These are phyloP conservation scores for Whalleya microplaca DNA, from an alignment of 2,329 filamentous ascomycete genomes.

Conservation along the genomic window DNA sequence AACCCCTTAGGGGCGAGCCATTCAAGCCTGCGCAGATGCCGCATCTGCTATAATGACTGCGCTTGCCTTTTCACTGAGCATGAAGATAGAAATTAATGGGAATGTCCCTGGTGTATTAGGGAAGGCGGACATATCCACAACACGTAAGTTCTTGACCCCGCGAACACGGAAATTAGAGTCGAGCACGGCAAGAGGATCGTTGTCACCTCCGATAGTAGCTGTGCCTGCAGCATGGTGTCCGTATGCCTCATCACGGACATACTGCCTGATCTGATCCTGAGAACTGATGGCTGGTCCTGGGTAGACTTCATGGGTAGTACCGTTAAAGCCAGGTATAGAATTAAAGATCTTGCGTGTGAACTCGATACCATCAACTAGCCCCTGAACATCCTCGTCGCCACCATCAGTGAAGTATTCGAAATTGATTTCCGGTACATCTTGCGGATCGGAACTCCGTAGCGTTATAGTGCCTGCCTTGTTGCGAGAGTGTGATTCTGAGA, in stretches of 20 bases:
- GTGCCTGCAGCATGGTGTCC: slow-evolving; percentile 29
- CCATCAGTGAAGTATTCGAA: slow-evolving; percentile 37
- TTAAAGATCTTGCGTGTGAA: slow-evolving; percentile 46
- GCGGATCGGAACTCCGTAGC: slow-evolving; percentile 24
- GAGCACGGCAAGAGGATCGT: slow-evolving; percentile 55
- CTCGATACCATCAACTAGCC: slow-evolving; percentile 56
- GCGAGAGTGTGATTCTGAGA: slow-evolving; percentile 28
- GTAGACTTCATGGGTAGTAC: background rate
- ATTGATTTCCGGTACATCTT: slow-evolving; percentile 23
- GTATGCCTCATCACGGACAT: slow-evolving; percentile 19
- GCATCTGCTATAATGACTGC: slow-evolving; percentile 5
- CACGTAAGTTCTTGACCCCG: slow-evolving; percentile 53
- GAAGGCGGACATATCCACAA: slow-evolving; percentile 58
- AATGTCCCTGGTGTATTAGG: slow-evolving; percentile 9
- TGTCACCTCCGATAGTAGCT: slow-evolving; percentile 39
- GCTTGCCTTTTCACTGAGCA: slow-evolving; percentile 11
- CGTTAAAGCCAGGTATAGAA: slow-evolving; percentile 33
- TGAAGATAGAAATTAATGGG: slow-evolving; percentile 10
- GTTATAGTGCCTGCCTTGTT: slow-evolving; percentile 29
- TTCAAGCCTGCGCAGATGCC: background rate
- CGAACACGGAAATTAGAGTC: slow-evolving; percentile 55
- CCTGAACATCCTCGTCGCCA: slow-evolving; percentile 51
- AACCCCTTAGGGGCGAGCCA: too few species aligned
- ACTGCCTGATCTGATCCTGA: slow-evolving; percentile 14
- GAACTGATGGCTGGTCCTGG: background rate